Percentiles rank a stretch among this genome's conserved stretches.
phyloP scores from a whole-genome alignment of 2,329 filamentous ascomycete genomes.

The Aureobasidium sp. region DNA sequence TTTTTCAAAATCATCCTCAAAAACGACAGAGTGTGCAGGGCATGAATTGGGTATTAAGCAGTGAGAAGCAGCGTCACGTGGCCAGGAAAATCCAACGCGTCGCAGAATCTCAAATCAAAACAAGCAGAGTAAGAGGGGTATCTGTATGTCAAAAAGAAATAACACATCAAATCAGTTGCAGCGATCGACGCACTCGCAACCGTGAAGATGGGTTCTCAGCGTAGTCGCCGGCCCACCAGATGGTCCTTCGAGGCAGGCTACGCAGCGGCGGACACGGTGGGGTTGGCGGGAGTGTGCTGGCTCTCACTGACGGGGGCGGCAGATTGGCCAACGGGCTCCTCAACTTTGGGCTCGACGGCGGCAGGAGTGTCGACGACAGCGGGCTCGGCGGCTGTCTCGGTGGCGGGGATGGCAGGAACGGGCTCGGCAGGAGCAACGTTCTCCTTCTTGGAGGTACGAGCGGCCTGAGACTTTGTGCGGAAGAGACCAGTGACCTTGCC shows the following conservation, averaged over 20 bases:
- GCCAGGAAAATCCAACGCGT: slow-evolving; percentile 11
- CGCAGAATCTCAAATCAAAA: slow-evolving; percentile 12
- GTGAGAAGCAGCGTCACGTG: slow-evolving; percentile 15
- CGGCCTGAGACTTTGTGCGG: slow-evolving; percentile 37
- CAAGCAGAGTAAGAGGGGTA: slow-evolving; percentile 16
- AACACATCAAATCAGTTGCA: slow-evolving; percentile 19
- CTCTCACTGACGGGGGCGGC: slow-evolving; percentile 26
- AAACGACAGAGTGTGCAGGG: slow-evolving; percentile 16
- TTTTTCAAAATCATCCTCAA: neutral
- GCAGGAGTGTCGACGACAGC: slow-evolving; percentile 1
- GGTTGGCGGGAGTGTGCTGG: slow-evolving; percentile 18
- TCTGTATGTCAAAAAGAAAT: slow-evolving; percentile 16
- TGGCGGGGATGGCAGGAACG: slow-evolving; percentile 8
- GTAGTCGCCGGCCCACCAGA: slow-evolving; percentile 19
- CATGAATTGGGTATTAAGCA: slow-evolving; percentile 23
- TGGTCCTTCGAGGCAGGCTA: slow-evolving; percentile 21
- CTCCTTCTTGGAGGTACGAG: slow-evolving; percentile 33
- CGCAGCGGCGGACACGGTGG: slow-evolving; percentile 29
- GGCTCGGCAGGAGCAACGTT: slow-evolving; percentile 28
- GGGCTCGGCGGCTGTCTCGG: slow-evolving; percentile 13
- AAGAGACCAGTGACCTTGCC: slow-evolving; percentile 29
- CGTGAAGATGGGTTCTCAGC: slow-evolving; percentile 10
- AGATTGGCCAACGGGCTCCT: slow-evolving; percentile 22
- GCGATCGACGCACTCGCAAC: slow-evolving; percentile 17
- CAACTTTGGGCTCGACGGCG: slow-evolving; percentile 19